Base-by-base conservation (phyloP, 176 grass and related monocot species). In the Saccharum spontaneum region DNA sequence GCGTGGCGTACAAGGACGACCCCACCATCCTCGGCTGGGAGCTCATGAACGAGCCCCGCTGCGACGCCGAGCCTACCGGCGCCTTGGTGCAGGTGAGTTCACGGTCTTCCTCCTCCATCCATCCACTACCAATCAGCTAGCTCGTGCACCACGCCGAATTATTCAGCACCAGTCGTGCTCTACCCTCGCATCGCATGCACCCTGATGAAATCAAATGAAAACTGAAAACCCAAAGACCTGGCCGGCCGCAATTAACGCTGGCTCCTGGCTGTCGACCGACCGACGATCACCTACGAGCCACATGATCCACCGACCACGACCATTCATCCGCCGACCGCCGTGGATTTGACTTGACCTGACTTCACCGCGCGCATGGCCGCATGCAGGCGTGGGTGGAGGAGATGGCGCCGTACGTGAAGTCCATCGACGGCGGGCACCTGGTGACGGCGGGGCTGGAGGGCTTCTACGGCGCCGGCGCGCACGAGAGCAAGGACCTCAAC, bases 11-110 rank as follows among this genome's bases (percentile, higher is more conserved):
- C 87, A 84, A 11, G 85, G 89, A 95, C 79, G 95, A 98, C 80
- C 86, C 93, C 3, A 71, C 93, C 59, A 95, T 98, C 85, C 70
- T 98, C 38, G 89, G 79, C 8, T 98, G 95, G 95, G 95, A 98
- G 83, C 89, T 98, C 38, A 95, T 98, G 57, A 98, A 98, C 86
- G 95, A 98, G 83, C 93, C 95, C 0, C 78, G 89, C 0, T 98
- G 95, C 75, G 41, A 75, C 38, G 49, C 73, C 54, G 95, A 98
- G 3, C 70, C 61, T 12, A 90, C 93, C 1, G 95, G 95, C 50
- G 75, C 68, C 77, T 48, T 77, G 65, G 79, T 92, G 26, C 83
- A 88, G 61, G 90, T 81, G 8, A 60, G 55, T 7, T 54, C 50
- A 54, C 50, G 50, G 50, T 20, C 11, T 16, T 7, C 13, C 3